Evolutionary conservation across 2,329 filamentous ascomycete genomes (phyloP), one percentile per base, ranked within the genome.

Genomic region (Drechslera avenae): DNA sequence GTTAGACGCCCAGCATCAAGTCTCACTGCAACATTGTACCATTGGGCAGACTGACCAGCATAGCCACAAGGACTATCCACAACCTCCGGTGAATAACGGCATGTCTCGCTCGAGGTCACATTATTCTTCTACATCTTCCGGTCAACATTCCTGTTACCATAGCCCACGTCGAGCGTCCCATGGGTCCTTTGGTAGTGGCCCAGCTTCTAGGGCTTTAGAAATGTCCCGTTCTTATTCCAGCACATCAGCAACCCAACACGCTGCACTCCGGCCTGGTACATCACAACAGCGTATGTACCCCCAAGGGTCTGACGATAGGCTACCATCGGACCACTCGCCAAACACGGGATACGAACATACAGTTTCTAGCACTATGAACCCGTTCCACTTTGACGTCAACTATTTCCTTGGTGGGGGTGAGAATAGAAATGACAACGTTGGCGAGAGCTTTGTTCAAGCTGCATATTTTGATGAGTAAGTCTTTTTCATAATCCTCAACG

Each of bases 21-120:
- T 59, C 56, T 52, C 53, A 39, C 12, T 39, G 46, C 62, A 66
- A 55, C 56, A 62, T 64, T 54, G 36, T 46, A 33, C 42, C n/a
- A 39, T 23, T n/a, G 13, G 36, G 28, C 48, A 46, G 10, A 6
- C 9, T 6, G 36, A 50, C 36, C 46, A 36, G 23, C 50, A 39
- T 17, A 43, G 21, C 36, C 30, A 37, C 30, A 52, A 16, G 4
- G 16, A 17, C 37, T 41, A 46, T 21, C 10, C 46, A 14, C 32
- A 41, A 10, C 52, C 26, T 39, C 47, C 59, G 37, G 50, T 50
- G 16, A 45, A 30, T 30, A 39, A 17, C 21, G 21, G 6, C 16
- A 60, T 54, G 54, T 45, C 49, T 23, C 60, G 50, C 17, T 51
- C 61, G 13, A 26, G 50, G 13, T 57, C 62, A 7, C 49, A 59